Evolutionary conservation across 2,329 filamentous ascomycete species (phyloP).

Genomic region (Leptodontidium sp.): DNA sequence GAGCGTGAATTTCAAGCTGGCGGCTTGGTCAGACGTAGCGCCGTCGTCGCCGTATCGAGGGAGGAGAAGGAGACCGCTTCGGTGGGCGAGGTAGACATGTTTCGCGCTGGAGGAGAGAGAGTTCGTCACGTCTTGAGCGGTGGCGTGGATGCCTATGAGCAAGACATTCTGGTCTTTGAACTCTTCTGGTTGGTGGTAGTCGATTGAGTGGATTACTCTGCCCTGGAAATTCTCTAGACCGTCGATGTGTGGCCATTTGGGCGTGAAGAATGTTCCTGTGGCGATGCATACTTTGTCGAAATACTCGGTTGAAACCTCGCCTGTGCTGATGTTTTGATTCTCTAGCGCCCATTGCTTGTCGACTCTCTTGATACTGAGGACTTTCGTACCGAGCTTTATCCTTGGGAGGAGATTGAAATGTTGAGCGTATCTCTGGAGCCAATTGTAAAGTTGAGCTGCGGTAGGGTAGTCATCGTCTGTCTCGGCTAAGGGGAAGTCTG

Average conservation of each 20-base stretch:
- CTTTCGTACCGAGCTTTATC: conserved; percentile 11
- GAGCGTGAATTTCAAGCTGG: not conserved
- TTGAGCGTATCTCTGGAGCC: not conserved
- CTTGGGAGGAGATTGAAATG: conserved; percentile 8
- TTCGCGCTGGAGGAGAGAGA: conserved; percentile 4
- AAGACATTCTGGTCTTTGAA: conserved; percentile 18
- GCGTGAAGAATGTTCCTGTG: conserved; percentile 5
- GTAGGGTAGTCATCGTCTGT: conserved; percentile 21
- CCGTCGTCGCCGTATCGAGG: conserved; percentile 6
- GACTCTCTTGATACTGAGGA: not conserved
- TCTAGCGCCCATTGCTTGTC: not conserved
- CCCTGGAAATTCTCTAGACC: not conserved
- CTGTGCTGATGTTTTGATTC: not conserved
- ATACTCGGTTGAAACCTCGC: not conserved
- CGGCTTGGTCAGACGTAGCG: not conserved
- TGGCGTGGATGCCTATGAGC: conserved; percentile 13
- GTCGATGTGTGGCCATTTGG: not conserved
- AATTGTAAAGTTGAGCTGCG: conserved; percentile 8
- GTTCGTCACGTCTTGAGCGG: conserved; percentile 16
- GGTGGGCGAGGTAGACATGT: conserved; percentile 12
- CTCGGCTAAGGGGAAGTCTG: conserved; percentile 18
- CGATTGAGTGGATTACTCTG: conserved; percentile 11
- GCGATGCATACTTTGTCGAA: conserved; percentile 17
- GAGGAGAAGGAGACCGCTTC: not conserved
- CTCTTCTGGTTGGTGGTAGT: not conserved